A percentile compares a stretch with the other conserved stretches of the same genome.
Conservation (phyloP, 805 yeast genomes). For the Hanseniaspora hatyaiensis region DNA sequence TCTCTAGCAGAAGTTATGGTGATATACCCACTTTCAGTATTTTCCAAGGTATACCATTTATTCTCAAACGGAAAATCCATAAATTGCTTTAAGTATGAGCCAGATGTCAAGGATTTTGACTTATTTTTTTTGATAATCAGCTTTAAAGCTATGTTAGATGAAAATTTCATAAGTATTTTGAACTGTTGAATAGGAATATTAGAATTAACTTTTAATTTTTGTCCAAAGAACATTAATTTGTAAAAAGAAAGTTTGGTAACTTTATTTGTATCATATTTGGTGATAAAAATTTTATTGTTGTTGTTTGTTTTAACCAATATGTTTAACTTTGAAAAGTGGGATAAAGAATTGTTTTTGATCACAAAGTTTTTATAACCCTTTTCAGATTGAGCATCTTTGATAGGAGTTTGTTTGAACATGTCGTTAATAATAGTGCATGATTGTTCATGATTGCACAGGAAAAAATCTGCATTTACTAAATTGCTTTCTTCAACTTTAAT, state of each 20-base stretch:
- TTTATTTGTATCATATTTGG: conserved; percentile 3
- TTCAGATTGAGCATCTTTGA: conserved; percentile 15
- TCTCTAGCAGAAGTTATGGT: conserved; percentile 4
- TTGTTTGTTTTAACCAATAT: conserved; percentile 30
- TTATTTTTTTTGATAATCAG: conserved; percentile 6
- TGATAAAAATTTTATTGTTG: conserved; percentile 21
- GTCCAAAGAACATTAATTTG: conserved; percentile 10
- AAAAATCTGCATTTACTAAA: not conserved
- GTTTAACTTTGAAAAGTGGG: conserved; percentile 27
- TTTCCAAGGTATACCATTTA: conserved; percentile 56
- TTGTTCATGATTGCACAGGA: not conserved
- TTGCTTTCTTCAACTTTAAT: not conserved
- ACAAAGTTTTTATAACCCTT: not conserved
- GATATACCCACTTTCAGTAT: conserved; percentile 33
- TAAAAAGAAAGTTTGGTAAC: no score
- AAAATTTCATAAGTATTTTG: not conserved
- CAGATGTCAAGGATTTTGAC: conserved; percentile 32
- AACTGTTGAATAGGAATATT: conserved; percentile 13
- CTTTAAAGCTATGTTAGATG: conserved; percentile 9
- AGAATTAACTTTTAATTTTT: conserved; percentile 15
- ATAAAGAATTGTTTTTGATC: not conserved
- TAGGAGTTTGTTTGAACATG: conserved; percentile 10
- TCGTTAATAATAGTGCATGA: conserved; percentile 2
- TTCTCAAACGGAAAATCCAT: conserved; percentile 56
- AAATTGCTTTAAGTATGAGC: conserved; percentile 61